A percentile compares a stretch with the other conserved stretches of the same genome.
These are phyloP conservation scores for Melocanna baccifera DNA, from an alignment of 176 grass and related monocot genomes.

Conservation along the genomic window DNA sequence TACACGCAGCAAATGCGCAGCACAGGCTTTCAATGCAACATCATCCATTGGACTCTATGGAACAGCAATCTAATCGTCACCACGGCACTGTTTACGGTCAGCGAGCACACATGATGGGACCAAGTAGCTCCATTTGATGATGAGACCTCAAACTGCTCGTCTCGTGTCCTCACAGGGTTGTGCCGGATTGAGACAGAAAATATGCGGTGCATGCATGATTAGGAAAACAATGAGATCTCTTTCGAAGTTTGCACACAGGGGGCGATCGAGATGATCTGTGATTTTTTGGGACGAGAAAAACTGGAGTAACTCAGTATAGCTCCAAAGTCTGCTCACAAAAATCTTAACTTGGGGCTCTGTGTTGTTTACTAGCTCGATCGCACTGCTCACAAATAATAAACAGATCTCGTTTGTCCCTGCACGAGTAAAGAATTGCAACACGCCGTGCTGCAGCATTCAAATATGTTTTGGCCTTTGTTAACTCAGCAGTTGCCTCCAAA, in stretches of 20 bases:
- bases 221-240: not conserved
- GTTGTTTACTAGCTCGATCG: slow-evolving; percentile 13
- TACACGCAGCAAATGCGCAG: no score
- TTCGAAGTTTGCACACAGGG: not conserved
- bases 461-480: not conserved
- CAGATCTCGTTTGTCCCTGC: slow-evolving; percentile 18
- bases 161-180: not conserved
- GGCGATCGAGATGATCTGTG: not conserved
- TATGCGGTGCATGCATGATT: not conserved
- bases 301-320: not conserved
- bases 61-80: not conserved
- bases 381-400: slow-evolving; percentile 12
- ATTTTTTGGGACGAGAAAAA: not conserved
- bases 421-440: slow-evolving; percentile 26
- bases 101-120: not conserved
- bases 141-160: not conserved
- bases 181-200: not conserved
- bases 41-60: not conserved
- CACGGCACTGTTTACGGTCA: not conserved
- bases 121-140: not conserved
- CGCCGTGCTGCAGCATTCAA: slow-evolving; percentile 14
- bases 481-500: not conserved
- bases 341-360: slow-evolving; percentile 5
- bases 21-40: not conserved
- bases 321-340: not conserved